Conservation (phyloP, 148 eudicot species). For the Nepenthes mirabilis region DNA sequence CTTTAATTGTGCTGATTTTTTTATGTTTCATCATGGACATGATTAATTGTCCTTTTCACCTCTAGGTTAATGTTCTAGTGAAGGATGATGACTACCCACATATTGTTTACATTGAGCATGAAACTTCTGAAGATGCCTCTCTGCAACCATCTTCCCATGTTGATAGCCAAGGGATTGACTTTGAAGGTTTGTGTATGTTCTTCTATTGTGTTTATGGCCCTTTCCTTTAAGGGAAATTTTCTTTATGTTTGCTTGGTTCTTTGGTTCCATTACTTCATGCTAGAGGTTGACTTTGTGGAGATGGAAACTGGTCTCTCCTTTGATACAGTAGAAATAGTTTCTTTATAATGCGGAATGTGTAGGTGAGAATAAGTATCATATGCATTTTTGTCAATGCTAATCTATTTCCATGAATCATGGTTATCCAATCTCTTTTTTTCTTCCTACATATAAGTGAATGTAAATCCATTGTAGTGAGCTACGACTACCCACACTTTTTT, state of each 20-base stretch:
- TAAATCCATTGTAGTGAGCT: too few species aligned
- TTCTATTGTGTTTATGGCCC: neutral
- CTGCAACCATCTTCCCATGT: constrained; percentile 17
- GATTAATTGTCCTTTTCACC: constrained; percentile 1
- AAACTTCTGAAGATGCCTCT: constrained; percentile 12
- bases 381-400: too few species aligned
- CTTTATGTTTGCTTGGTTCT: neutral
- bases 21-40: neutral
- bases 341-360: too few species aligned
- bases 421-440: too few species aligned
- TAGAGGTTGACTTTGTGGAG: neutral
- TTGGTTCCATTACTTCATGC: neutral
- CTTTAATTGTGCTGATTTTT: neutral
- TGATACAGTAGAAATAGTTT: too few species aligned
- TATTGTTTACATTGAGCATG: constrained; percentile 45
- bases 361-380: too few species aligned
- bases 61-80: constrained; percentile 49
- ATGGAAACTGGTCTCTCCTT: too few species aligned
- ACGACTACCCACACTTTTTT: too few species aligned
- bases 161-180: constrained; percentile 27
- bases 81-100: constrained; percentile 64
- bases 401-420: too few species aligned
- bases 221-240: neutral
- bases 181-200: constrained; percentile 48
- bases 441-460: too few species aligned